These are phyloP conservation scores for Ogataea parapolymorpha DNA, from an alignment of 805 yeast species.

Conservation along the genomic window DNA sequence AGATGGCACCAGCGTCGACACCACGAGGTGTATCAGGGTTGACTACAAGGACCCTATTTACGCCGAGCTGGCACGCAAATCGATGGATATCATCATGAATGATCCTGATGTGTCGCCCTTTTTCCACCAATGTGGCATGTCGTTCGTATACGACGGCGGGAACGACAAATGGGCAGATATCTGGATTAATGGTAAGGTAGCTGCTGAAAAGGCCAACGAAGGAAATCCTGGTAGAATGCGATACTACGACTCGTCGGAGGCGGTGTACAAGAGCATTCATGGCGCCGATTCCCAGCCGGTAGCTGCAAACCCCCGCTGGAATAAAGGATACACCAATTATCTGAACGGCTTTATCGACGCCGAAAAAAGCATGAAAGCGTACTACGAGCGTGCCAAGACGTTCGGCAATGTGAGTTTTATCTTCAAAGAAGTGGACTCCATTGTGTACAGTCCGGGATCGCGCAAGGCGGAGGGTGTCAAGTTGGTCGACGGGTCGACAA, in stretches of 20 bases:
- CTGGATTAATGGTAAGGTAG: slow-evolving; percentile 15
- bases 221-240: slow-evolving; percentile 12
- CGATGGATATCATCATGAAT: slow-evolving; percentile 18
- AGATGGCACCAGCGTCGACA: slow-evolving; percentile 27
- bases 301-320: slow-evolving; percentile 14
- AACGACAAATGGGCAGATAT: slow-evolving; percentile 24
- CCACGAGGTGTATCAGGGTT: slow-evolving; percentile 25
- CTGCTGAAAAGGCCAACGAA: slow-evolving; percentile 17
- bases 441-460: slow-evolving; percentile 12
- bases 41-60: slow-evolving; percentile 24
- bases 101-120: slow-evolving; percentile 23
- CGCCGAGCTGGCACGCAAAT: slow-evolving; percentile 21
- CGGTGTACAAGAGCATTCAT: slow-evolving; percentile 16
- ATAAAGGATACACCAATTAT: slow-evolving; percentile 24
- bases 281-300: not conserved
- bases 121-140: slow-evolving; percentile 26
- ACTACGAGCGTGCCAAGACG: slow-evolving; percentile 22
- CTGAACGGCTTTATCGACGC: slow-evolving; percentile 28
- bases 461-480: slow-evolving; percentile 17
- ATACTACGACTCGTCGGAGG: slow-evolving; percentile 9
- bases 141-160: slow-evolving; percentile 25
- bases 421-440: slow-evolving; percentile 20
- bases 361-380: slow-evolving; percentile 20
- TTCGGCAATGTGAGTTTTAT: slow-evolving; percentile 15
- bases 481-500: slow-evolving; percentile 12